Evolutionary conservation across 345 rosid species (phyloP).

Genomic region (Pugionium dolabratum): DNA sequence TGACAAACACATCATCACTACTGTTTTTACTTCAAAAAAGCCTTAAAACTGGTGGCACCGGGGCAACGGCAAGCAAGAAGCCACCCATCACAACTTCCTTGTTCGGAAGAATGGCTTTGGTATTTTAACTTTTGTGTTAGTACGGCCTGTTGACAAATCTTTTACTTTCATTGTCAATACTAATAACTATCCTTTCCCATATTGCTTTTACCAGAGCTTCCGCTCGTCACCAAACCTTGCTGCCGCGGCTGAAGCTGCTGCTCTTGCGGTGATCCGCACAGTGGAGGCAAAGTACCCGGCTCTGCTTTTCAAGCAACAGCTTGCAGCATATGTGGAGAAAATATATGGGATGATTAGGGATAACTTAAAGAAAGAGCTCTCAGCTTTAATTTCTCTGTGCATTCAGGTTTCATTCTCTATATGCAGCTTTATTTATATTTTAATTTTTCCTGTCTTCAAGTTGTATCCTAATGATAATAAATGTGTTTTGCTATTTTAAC

Average conservation of each 20-base stretch:
- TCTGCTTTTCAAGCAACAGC: slow-evolving; percentile 95
- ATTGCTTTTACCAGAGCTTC: slow-evolving; percentile 64
- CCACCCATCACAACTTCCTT: slow-evolving; percentile 84
- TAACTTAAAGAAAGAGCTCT: slow-evolving; percentile 89
- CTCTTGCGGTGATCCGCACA: slow-evolving; percentile 71
- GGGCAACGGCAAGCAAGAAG: slow-evolving; percentile 61
- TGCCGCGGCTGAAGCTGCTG: slow-evolving; percentile 79
- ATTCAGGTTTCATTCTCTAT: slow-evolving; percentile 68
- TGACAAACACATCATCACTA: slow-evolving; percentile 81
- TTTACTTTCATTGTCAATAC: background rate
- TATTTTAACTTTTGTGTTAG: slow-evolving; percentile 21
- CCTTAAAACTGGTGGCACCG: slow-evolving; percentile 69
- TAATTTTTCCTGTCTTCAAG: background rate
- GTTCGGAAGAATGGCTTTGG: slow-evolving; percentile 98
- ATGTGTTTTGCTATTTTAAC: slow-evolving; percentile 13
- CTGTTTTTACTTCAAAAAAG: slow-evolving; percentile 88
- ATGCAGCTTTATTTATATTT: background rate
- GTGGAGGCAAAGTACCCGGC: slow-evolving; percentile 99
- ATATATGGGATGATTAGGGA: slow-evolving; percentile 96
- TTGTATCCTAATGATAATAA: slow-evolving; percentile 5
- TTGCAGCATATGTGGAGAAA: slow-evolving; percentile 96
- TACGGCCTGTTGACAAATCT: slow-evolving; percentile 4
- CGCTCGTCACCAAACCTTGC: slow-evolving; percentile 92
- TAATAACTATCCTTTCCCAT: slow-evolving; percentile 25
- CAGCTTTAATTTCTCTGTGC: slow-evolving; percentile 77